Evolutionary conservation across 805 yeast genomes (phyloP), one percentile per base, ranked within the genome.

Genomic region (Barnettozyma vustinii): DNA sequence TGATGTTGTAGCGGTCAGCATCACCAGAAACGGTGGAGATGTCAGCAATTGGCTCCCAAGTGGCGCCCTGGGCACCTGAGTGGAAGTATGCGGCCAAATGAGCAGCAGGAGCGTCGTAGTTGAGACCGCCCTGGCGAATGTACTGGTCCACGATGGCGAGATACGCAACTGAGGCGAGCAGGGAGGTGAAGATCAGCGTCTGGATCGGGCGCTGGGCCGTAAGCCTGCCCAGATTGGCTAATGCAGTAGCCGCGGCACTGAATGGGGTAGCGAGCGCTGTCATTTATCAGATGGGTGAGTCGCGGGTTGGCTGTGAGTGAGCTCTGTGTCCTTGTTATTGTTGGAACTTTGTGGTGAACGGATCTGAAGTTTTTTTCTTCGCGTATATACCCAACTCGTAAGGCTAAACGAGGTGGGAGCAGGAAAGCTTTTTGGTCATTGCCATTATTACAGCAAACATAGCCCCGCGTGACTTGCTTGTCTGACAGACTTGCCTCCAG

Each of bases 191-290:
- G 42, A 89, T 80, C 46, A 91, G 81, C 47, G 89, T 77, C 67
- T 91, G 98, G 56, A 92, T 87, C 16, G 99, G 99, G 61, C 83
- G 77, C 51, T 79, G 77, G 13, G 96, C 94, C 46, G 92, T 80
- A 20, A 75, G 64, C 50, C 65, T 69, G 12, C 80, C 75, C 35
- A 70, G 48, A 50, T 70, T 71, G 42, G 87, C 84, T 46, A 81
- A 58, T 18, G 60, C 59, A 15, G 59, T 58, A 12, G 72, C 69
- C 37, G 65, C 48, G 13, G 54, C 59, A 46, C 57, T 60, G 54
- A 68, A 61, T 42, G 67, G 67, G 48, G 53, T 59, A 20, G 60
- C 61, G 8, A 67, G 40, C 37, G 37, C 45, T 23, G 50, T 39
- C 50, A 48, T 46, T 36, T 36, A 18, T 20, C 13, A 36, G 33